Conservation (phyloP, 441 rosid genomes). For the Eutrema salsugineum region DNA sequence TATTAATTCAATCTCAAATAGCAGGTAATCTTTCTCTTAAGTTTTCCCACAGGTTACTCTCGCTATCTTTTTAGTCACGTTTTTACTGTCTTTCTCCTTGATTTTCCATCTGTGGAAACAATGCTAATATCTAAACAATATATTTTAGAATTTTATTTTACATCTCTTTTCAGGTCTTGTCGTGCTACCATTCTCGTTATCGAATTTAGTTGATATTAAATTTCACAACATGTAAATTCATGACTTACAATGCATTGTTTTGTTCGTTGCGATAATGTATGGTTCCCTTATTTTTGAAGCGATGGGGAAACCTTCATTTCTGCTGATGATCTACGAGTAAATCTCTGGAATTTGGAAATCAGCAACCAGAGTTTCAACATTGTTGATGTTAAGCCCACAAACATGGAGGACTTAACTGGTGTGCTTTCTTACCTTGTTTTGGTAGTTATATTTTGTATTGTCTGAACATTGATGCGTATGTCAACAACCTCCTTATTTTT, state of each 20-base stretch:
- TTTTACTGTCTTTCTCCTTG: background rate
- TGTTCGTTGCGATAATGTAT: constrained; percentile 2
- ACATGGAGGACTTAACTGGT: constrained; percentile 99
- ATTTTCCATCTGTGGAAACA: background rate
- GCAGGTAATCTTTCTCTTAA: constrained; percentile 58
- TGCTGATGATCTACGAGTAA: constrained; percentile 96
- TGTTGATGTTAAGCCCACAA: constrained; percentile 95
- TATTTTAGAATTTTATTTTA: background rate
- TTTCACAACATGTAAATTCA: background rate
- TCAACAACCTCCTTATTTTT: background rate
- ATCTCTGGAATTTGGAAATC: constrained; percentile 99
- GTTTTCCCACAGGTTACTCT: background rate
- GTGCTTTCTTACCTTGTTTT: constrained; percentile 1
- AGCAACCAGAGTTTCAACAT: constrained; percentile 98
- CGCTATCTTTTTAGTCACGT: background rate
- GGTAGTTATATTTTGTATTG: background rate
- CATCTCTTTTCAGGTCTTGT: background rate
- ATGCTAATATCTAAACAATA: background rate
- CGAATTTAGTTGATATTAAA: background rate
- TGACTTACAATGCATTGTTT: background rate
- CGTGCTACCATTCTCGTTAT: constrained; percentile 1
- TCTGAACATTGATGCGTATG: background rate
- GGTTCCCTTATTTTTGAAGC: constrained; percentile 35
- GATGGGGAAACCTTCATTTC: constrained; percentile 99
- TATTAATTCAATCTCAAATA: constrained; percentile 91